A percentile compares a stretch with the other conserved stretches of the same genome.
Evolutionary conservation across 495 filamentous ascomycete species (phyloP).

Genomic region (Hyphodiscus hymeniophilus): DNA sequence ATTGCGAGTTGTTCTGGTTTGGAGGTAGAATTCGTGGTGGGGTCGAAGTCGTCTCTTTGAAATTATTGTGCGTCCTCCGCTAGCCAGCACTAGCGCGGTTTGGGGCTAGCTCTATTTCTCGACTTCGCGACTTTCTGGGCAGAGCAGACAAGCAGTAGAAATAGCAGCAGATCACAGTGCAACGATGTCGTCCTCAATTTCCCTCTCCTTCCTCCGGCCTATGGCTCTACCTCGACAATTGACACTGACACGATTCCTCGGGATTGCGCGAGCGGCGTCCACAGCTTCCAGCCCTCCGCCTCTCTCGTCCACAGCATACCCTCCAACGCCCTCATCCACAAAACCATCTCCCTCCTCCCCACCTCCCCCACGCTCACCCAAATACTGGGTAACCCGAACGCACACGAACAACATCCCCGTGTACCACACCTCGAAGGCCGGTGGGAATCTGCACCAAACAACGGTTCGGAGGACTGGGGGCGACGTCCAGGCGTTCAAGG

Average conservation of each 20-base stretch:
- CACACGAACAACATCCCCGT: conserved; percentile 63
- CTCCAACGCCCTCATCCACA: conserved; percentile 14
- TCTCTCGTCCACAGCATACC: too few species aligned
- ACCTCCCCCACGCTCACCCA: too few species aligned
- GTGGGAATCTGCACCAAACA: conserved; percentile 71
- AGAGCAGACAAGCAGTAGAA: background rate
- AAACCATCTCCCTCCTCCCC: conserved; percentile 25
- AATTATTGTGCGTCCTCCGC: conserved; percentile 11
- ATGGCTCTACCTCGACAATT: conserved; percentile 19
- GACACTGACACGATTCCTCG: conserved; percentile 32
- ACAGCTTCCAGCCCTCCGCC: conserved; percentile 21
- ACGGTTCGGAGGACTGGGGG: conserved; percentile 73
- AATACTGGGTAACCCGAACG: conserved; percentile 68
- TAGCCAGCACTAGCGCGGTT: conserved; percentile 4
- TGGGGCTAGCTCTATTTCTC: background rate
- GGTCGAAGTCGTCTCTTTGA: conserved; percentile 1
- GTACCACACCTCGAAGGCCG: conserved; percentile 67
- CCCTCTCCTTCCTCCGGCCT: conserved; percentile 23
- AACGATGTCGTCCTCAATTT: conserved; percentile 1
- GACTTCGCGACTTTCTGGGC: background rate
- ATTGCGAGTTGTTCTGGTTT: conserved; percentile 20
- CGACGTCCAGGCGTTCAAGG: conserved; percentile 46
- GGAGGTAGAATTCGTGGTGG: background rate
- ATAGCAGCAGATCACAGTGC: background rate
- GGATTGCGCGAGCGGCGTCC: conserved; percentile 19